A percentile compares a stretch with the other conserved stretches of the same genome.
phyloP scores from a whole-genome alignment of 495 filamentous ascomycete genomes.

The Massariosphaeria phaeospora region DNA sequence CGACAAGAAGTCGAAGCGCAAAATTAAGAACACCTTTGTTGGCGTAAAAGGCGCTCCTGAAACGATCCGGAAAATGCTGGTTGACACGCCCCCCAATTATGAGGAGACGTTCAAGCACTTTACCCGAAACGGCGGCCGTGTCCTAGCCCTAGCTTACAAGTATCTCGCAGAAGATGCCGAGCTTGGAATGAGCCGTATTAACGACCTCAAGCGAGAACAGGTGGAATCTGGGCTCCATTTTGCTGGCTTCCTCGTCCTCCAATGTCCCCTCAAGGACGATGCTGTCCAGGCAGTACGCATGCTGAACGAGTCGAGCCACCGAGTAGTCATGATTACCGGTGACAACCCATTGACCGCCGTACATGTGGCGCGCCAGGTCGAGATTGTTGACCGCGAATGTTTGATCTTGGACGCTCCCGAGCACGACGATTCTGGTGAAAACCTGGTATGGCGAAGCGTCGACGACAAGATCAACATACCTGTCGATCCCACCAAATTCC shows the following conservation, averaged over 20 bases:
- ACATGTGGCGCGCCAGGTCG: slow-evolving; percentile 91
- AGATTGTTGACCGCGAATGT: slow-evolving; percentile 95
- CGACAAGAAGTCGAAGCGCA: slow-evolving; percentile 65
- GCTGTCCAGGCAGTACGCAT: slow-evolving; percentile 89
- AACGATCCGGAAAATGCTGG: slow-evolving; percentile 88
- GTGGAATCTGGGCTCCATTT: slow-evolving; percentile 80
- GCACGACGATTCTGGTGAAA: slow-evolving; percentile 73
- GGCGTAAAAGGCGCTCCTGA: slow-evolving; percentile 96
- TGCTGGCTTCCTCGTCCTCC: slow-evolving; percentile 91
- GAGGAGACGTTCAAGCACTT: slow-evolving; percentile 99
- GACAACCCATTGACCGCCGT: slow-evolving; percentile 96
- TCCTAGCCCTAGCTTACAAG: slow-evolving; percentile 90
- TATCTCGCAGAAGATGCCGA: slow-evolving; percentile 76
- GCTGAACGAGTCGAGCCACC: slow-evolving; percentile 98
- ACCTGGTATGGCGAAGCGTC: slow-evolving; percentile 88
- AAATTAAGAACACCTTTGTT: slow-evolving; percentile 75
- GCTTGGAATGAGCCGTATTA: slow-evolving; percentile 75
- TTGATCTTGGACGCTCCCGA: slow-evolving; percentile 94
- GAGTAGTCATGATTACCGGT: slow-evolving; percentile 98
- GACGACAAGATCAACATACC: slow-evolving; percentile 83
- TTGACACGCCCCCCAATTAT: slow-evolving; percentile 76
- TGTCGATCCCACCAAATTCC: slow-evolving; percentile 76
- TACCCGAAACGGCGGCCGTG: slow-evolving; percentile 87
- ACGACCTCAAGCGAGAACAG: slow-evolving; percentile 87
- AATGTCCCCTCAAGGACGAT: slow-evolving; percentile 94